phyloP scores from a whole-genome alignment of 768 basidiomycete species.

The Lactifluus pinguis region DNA sequence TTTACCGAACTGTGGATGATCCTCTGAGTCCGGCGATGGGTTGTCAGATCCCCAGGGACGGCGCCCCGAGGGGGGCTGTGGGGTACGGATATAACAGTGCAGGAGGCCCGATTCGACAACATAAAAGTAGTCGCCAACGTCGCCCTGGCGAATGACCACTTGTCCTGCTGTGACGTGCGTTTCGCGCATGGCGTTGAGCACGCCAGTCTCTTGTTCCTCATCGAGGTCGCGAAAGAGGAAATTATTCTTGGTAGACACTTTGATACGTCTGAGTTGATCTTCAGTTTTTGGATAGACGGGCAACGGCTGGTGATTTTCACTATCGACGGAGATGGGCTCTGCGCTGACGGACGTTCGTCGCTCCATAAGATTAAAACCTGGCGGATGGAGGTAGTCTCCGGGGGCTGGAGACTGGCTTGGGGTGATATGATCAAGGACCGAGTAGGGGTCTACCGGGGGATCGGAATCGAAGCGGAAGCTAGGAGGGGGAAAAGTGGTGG shows the following conservation, averaged over 20 bases:
- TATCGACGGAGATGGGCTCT: slow-evolving; percentile 85
- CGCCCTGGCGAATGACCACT: slow-evolving; percentile 94
- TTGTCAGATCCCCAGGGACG: slow-evolving; percentile 44
- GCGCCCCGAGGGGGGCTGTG: slow-evolving; percentile 39
- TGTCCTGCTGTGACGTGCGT: slow-evolving; percentile 58
- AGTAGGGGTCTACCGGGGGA: slow-evolving; percentile 35
- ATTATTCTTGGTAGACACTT: slow-evolving; percentile 75
- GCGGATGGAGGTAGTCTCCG: slow-evolving; percentile 64
- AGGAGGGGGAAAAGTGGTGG: slow-evolving; percentile 32
- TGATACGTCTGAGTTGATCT: slow-evolving; percentile 83
- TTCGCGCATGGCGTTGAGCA: slow-evolving; percentile 94
- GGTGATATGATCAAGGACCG: slow-evolving; percentile 27
- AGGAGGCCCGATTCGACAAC: slow-evolving; percentile 87
- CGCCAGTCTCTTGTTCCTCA: slow-evolving; percentile 90
- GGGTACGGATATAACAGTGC: slow-evolving; percentile 71
- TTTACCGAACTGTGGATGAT: slow-evolving; percentile 63
- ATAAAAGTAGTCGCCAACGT: slow-evolving; percentile 96
- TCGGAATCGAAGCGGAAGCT: slow-evolving; percentile 53
- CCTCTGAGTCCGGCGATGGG: slow-evolving; percentile 29
- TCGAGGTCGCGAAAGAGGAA: slow-evolving; percentile 96
- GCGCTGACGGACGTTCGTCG: slow-evolving; percentile 93
- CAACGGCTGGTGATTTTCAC: slow-evolving; percentile 51
- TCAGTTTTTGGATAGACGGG: slow-evolving; percentile 72
- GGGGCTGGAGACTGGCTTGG: slow-evolving; percentile 29
- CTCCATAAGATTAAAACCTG: slow-evolving; percentile 71